phyloP scores from a whole-genome alignment of 2,329 filamentous ascomycete genomes.

The Xylariaceae sp. region DNA sequence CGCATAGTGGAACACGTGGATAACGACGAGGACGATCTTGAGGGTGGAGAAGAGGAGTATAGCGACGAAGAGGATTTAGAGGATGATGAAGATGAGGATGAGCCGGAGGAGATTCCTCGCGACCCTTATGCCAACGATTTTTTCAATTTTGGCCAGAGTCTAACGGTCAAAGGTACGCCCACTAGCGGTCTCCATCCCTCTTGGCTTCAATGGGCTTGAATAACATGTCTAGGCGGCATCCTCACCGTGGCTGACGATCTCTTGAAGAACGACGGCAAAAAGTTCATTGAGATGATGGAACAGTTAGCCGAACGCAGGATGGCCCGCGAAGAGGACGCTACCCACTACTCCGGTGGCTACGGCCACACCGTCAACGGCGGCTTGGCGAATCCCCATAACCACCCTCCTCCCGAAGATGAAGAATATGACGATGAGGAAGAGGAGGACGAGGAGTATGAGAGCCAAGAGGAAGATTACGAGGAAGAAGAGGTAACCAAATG shows the following conservation, averaged over 20 bases:
- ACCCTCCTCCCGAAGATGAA: slow-evolving; percentile 77
- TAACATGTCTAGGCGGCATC: slow-evolving; percentile 78
- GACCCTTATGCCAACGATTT: slow-evolving; percentile 80
- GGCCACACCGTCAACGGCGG: slow-evolving; percentile 65
- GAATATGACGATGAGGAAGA: slow-evolving; percentile 71
- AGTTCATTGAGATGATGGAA: slow-evolving; percentile 99
- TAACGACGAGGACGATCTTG: slow-evolving; percentile 62
- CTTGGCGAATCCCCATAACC: slow-evolving; percentile 66
- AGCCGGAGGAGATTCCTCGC: slow-evolving; percentile 60
- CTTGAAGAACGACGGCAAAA: slow-evolving; percentile 97
- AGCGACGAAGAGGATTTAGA: slow-evolving; percentile 53
- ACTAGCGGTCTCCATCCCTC: slow-evolving; percentile 22
- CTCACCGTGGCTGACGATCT: slow-evolving; percentile 98
- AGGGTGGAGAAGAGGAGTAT: slow-evolving; percentile 59
- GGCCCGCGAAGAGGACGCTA: slow-evolving; percentile 92
- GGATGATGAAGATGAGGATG: slow-evolving; percentile 57
- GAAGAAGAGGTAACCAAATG: slow-evolving; percentile 72
- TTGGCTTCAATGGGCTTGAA: slow-evolving; percentile 33
- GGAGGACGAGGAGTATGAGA: slow-evolving; percentile 67
- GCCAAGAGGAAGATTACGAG: slow-evolving; percentile 70
- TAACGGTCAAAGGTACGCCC: slow-evolving; percentile 82
- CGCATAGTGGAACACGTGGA: slow-evolving; percentile 73
- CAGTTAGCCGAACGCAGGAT: slow-evolving; percentile 96
- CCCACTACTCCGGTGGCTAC: slow-evolving; percentile 65
- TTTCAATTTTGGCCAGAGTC: slow-evolving; percentile 95